Evolutionary conservation across 2,329 filamentous ascomycete species (phyloP).

Genomic region (Plectosphaerella cucumerina): DNA sequence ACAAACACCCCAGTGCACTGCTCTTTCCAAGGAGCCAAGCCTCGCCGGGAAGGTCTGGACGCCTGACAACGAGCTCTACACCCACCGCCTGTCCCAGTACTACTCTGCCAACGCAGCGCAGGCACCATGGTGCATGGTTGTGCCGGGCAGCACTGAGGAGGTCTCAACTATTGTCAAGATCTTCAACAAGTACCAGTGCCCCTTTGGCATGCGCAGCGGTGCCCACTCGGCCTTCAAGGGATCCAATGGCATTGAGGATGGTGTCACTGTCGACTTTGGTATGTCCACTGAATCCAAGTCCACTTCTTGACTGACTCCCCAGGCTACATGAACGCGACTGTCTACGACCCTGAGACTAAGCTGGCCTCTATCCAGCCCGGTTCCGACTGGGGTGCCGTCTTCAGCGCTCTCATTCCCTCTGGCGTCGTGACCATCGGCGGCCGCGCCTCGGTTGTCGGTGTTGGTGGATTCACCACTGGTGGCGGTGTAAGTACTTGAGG

Average conservation of each 20-base stretch:
- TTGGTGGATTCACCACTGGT: conserved; percentile 18
- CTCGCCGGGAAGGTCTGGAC: conserved; percentile 13
- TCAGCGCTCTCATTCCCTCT: conserved; percentile 12
- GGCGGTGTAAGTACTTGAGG: conserved; percentile 6
- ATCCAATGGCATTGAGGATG: conserved; percentile 6
- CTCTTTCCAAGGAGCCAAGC: conserved; percentile 11
- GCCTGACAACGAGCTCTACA: conserved; percentile 2
- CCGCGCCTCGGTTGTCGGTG: conserved; percentile 17
- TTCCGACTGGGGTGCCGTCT: conserved; percentile 17
- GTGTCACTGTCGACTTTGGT: conserved; percentile 10
- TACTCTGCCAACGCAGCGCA: conserved; percentile 9
- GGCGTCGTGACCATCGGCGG: conserved; percentile 16
- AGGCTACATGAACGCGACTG: conserved; percentile 29
- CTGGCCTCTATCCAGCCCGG: conserved; percentile 26
- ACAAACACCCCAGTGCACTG: conserved; percentile 16
- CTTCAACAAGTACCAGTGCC: conserved; percentile 1
- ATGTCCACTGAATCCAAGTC: conserved; percentile 11
- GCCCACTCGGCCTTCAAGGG: conserved; percentile 6
- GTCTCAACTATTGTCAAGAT: conserved; percentile 2
- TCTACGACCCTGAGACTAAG: conserved; percentile 23
- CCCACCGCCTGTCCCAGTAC: conserved; percentile 5
- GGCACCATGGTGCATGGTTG: conserved; percentile 7
- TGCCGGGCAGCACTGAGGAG: conserved; percentile 4
- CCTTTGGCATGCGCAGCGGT: conserved; percentile 6
- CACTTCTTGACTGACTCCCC: no score